A percentile compares a stretch with the other conserved stretches of the same genome.
Conservation (phyloP, 805 yeast genomes). For the Cyberlindnera nakhonratchasimensis region DNA sequence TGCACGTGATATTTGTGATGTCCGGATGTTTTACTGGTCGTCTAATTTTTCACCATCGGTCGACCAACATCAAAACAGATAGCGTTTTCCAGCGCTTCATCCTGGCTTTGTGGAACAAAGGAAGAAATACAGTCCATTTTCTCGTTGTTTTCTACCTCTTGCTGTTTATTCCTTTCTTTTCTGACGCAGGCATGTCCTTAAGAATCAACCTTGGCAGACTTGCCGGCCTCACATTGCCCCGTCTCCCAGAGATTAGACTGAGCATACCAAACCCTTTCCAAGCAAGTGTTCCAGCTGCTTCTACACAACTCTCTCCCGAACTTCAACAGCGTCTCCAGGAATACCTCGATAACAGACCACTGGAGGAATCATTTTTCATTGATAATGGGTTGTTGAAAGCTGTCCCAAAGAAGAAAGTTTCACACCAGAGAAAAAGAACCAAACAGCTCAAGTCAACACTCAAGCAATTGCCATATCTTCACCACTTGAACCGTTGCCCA, state of each 20-base stretch:
- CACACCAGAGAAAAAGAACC: slow-evolving; percentile 81
- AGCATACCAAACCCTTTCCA: slow-evolving; percentile 25
- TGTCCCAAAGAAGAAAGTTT: slow-evolving; percentile 90
- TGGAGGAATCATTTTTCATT: slow-evolving; percentile 37
- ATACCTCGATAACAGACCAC: slow-evolving; percentile 23
- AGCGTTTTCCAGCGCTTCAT: background rate
- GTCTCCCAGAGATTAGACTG: slow-evolving; percentile 26
- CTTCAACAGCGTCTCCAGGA: slow-evolving; percentile 30
- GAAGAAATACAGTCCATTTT: too few species aligned
- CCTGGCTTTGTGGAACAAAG: too few species aligned
- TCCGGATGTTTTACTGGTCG: background rate
- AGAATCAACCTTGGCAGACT: slow-evolving; percentile 22
- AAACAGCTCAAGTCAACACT: slow-evolving; percentile 79
- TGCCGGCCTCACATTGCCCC: slow-evolving; percentile 21
- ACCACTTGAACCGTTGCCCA: slow-evolving; percentile 85
- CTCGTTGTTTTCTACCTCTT: background rate
- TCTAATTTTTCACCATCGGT: background rate
- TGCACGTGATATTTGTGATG: background rate
- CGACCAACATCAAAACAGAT: background rate
- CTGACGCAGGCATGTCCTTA: slow-evolving; percentile 18
- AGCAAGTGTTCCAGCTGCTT: slow-evolving; percentile 4
- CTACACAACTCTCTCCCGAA: slow-evolving; percentile 11
- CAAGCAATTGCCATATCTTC: slow-evolving; percentile 73
- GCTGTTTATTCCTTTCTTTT: background rate
- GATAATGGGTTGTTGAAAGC: slow-evolving; percentile 80